Evolutionary conservation across 768 basidiomycete species (phyloP), one percentile per base, ranked within the genome.

Genomic region (Tricholoma terreum): DNA sequence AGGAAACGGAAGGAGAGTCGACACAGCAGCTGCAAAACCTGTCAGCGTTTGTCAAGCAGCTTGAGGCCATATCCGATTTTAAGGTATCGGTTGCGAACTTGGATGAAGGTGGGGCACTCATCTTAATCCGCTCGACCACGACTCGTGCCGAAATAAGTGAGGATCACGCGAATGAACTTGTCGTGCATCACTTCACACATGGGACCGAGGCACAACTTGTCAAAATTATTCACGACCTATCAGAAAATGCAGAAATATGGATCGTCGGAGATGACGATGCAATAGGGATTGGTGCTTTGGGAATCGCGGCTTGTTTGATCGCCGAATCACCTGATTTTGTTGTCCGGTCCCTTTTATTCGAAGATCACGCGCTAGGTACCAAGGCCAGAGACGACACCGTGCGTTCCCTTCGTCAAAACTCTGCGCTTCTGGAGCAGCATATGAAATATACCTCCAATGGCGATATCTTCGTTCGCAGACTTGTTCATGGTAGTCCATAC

Each of bases 401-500:
- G 2, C 27, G 17, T 31, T 30, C 22, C 49, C 49, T 50, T 50
- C 49, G 49, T 21, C 49, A 34, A 50, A n/a, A 17, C n/a, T 30
- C 56, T 52, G 52, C 45, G 17, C 56, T 57, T 57, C n/a, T n/a
- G n/a, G 56, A 57, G 53, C 56, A 57, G 33, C 56, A 57, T 51
- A n/a, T 48, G 56, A 57, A 57, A 38, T 51, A 51, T 22, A 40
- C 56, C 30, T 24, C 35, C 27, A 17, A 27, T 33, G 50, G 50
- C 22, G 50, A 57, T 12, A 17, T 57, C 43, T 31, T 40, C 31
- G 56, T 57, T 14, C 49, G 56, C 49, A 57, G 56, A 52, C 56
- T 57, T 27, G 21, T 52, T 35, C 45, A 57, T 43, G 36, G 17
- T 33, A 33, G 50, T 15, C 34, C 24, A 19, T 33, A 43, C 14